Percentiles rank a stretch among this genome's conserved stretches.
phyloP scores from a whole-genome alignment of 768 basidiomycete genomes.

The Collybia sordida region DNA sequence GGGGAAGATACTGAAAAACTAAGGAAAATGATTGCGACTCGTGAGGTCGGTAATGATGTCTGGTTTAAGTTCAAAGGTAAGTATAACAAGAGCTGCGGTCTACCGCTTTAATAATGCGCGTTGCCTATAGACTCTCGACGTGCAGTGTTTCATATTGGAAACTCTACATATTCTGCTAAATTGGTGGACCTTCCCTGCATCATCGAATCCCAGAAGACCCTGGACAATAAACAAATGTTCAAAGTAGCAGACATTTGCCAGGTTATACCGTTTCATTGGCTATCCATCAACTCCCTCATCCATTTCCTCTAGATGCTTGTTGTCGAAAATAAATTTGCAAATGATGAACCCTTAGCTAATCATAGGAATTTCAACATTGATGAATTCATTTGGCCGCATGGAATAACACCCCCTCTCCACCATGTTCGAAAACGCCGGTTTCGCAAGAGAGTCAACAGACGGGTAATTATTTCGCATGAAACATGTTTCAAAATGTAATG shows the following conservation, averaged over 20 bases:
- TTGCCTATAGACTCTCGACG: constrained; percentile 76
- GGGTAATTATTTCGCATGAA: constrained; percentile 45
- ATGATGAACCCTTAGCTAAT: constrained; percentile 61
- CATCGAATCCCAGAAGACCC: constrained; percentile 91
- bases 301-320: constrained; percentile 76
- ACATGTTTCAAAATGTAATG: background rate
- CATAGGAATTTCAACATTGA: constrained; percentile 83
- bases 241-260: constrained; percentile 99
- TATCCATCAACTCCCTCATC: constrained; percentile 2
- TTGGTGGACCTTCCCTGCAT: constrained; percentile 95
- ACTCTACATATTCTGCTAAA: constrained; percentile 82
- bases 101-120: constrained; percentile 11
- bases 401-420: constrained; percentile 89
- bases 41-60: constrained; percentile 79
- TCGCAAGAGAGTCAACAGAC: constrained; percentile 81
- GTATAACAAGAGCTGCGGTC: constrained; percentile 2
- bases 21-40: constrained; percentile 75
- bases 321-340: constrained; percentile 72
- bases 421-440: constrained; percentile 91
- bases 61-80: constrained; percentile 99
- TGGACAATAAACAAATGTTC: constrained; percentile 97
- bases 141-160: constrained; percentile 85
- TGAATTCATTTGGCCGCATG: constrained; percentile 97
- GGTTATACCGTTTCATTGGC: constrained; percentile 40
- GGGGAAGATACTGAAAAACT: constrained; percentile 80